Evolutionary conservation across 2,329 filamentous ascomycete genomes (phyloP), one percentile per base, ranked within the genome.

Genomic region (Fusarium piperis): DNA sequence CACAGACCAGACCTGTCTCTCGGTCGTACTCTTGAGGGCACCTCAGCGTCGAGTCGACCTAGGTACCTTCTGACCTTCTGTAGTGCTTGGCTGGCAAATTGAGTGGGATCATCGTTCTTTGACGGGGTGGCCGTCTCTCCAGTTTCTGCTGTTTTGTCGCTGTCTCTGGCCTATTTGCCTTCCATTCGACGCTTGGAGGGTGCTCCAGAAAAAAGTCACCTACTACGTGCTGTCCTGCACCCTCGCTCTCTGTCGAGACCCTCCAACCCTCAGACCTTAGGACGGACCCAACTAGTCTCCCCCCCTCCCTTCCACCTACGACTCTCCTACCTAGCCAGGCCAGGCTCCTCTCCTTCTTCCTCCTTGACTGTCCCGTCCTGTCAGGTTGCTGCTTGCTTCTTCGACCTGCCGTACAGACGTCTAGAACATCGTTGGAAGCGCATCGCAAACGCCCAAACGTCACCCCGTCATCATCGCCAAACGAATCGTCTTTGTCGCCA

Each of bases 1-100:
- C 69, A 71, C 69, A 71, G 69, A 72, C 69, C 69, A 57, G 57
- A 57, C 55, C 39, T 39, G 41, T 48, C 48, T 67, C 32, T 67
- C 52, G 64, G 55, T 51, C 39, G 63, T 67, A 46, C 57, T 64
- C 32, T 41, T 59, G 53, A 52, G 62, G 64, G 59, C 59, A 46
- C 41, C 41, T 46, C 18, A 68, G 68, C 30, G 64, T 65, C 44
- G n/a, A 61, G 20, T 39, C 18, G 28, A 16, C 30, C 33, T n/a
- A 52, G 33, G 62, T 39, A 56, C 56, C 48, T 62, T 23, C 39
- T 46, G 52, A 15, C n/a, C 36, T 48, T 39, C 53, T 48, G 60
- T 57, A 56, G 64, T 51, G 36, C 26, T 59, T 62, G 60, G 60
- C 53, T 59, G 41, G 68, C 33, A 72, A 48, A 68, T 58, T 30